Evolutionary conservation across 495 filamentous ascomycete species (phyloP).

Genomic region (Tetracladium marchalianum): DNA sequence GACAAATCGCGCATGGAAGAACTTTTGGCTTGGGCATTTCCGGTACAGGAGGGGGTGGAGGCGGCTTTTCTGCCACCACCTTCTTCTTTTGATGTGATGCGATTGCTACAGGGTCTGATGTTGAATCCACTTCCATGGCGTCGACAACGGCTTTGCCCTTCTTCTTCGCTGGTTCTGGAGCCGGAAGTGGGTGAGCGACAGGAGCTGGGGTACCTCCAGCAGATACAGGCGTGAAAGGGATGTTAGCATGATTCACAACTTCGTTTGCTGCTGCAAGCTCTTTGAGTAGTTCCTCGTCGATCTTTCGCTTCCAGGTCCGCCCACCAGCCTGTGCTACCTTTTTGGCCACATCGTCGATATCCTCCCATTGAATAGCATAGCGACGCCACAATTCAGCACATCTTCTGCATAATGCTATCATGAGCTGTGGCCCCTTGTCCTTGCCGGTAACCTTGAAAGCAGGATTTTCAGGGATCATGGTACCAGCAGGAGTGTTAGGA

Average conservation of each 20-base stretch:
- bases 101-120: conserved; percentile 21
- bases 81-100: conserved; percentile 45
- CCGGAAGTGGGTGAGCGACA: conserved; percentile 1
- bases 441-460: conserved; percentile 47
- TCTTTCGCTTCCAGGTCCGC: conserved; percentile 74
- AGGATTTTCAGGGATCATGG: conserved; percentile 59
- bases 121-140: conserved; percentile 36
- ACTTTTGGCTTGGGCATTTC: conserved; percentile 68
- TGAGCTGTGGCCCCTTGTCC: conserved; percentile 67
- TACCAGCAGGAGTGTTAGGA: conserved; percentile 62
- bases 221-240: conserved; percentile 3
- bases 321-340: conserved; percentile 76
- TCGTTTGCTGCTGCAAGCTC: conserved; percentile 53
- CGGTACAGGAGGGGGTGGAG: conserved; percentile 32
- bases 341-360: conserved; percentile 86
- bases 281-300: conserved; percentile 84
- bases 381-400: conserved; percentile 90
- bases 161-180: conserved; percentile 42
- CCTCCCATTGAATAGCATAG: conserved; percentile 92
- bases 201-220: conserved; percentile 19
- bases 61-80: conserved; percentile 46
- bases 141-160: conserved; percentile 34
- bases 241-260: conserved; percentile 26
- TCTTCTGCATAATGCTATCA: conserved; percentile 77
- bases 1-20: conserved; percentile 80